Evolutionary conservation across 2,329 filamentous ascomycete genomes (phyloP), one percentile per base, ranked within the genome.

Genomic region (Penicillium sp.): DNA sequence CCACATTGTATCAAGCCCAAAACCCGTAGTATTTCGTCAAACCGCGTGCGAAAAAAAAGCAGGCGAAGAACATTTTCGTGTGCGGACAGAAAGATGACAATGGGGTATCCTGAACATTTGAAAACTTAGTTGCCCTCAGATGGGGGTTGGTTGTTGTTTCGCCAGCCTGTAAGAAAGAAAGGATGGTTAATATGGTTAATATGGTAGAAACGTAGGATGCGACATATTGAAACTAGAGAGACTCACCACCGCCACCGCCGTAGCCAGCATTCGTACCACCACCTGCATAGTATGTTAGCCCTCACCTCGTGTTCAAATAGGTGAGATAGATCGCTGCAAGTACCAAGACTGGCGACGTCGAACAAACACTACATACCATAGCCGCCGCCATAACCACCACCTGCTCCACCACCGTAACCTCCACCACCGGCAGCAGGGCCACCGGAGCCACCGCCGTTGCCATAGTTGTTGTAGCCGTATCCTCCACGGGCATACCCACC

Each of bases 401-500:
- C 59, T 13, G 58, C 51, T 45, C 57, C 59, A n/a, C n/a, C n/a
- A n/a, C n/a, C n/a, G n/a, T n/a, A n/a, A 15, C 59, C 51, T 45
- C 57, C 59, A 44, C 65, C 61, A 54, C 65, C 49, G 48, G 58
- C n/a, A n/a, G n/a, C n/a, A n/a, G n/a, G n/a, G 45, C 65, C 61
- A 54, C 65, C 49, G 48, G 58, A 42, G 27, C 51, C 53, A 33
- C 45, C 49, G n/a, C 51, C 51, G 32, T 51, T 54, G 44, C 59
- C 52, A 20, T 53, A 51, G 46, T 61, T 62, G 37, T 75, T 72
- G 49, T 69, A 68, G 55, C 78, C 53, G 40, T 66, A 66, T 46
- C 64, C 69, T 50, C 66, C 65, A 7, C 55, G 51, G 41, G 50
- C 61, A 62, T 55, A 59, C 48, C 54, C 57, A 49, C 60, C 55